phyloP scores from a whole-genome alignment of 495 filamentous ascomycete genomes.

The Neurospora terricola region DNA sequence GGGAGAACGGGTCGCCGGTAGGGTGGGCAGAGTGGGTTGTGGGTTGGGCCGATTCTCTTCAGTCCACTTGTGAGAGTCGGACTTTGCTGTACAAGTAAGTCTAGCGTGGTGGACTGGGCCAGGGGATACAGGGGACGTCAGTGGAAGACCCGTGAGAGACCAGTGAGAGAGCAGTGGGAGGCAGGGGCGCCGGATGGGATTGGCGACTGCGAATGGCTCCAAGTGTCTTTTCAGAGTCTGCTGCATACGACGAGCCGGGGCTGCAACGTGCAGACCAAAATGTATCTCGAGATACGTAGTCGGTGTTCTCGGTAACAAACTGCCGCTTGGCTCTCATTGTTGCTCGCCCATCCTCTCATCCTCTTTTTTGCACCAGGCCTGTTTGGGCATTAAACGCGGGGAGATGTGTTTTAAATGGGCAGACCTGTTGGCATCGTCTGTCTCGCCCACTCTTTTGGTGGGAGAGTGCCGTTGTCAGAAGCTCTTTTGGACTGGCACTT shows the following conservation, averaged over 20 bases:
- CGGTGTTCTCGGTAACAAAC: background rate
- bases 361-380: background rate
- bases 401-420: slow-evolving; percentile 5
- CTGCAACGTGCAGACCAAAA: slow-evolving; percentile 9
- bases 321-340: background rate
- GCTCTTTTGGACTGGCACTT: background rate
- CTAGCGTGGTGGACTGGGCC: background rate
- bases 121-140: background rate
- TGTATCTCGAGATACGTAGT: background rate
- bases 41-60: background rate
- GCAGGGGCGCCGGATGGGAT: slow-evolving; percentile 3
- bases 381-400: slow-evolving; percentile 32
- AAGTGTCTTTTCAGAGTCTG: slow-evolving; percentile 5
- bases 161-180: background rate
- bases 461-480: background rate
- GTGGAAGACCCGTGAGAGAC: background rate
- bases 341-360: background rate
- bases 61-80: background rate
- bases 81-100: background rate
- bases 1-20: background rate
- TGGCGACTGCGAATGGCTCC: slow-evolving; percentile 11
- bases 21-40: background rate
- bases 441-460: background rate
- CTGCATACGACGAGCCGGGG: slow-evolving; percentile 6
- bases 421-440: background rate